Evolutionary conservation across 169 alveolate genomes (phyloP).

Genomic region (Neospora caninum): DNA sequence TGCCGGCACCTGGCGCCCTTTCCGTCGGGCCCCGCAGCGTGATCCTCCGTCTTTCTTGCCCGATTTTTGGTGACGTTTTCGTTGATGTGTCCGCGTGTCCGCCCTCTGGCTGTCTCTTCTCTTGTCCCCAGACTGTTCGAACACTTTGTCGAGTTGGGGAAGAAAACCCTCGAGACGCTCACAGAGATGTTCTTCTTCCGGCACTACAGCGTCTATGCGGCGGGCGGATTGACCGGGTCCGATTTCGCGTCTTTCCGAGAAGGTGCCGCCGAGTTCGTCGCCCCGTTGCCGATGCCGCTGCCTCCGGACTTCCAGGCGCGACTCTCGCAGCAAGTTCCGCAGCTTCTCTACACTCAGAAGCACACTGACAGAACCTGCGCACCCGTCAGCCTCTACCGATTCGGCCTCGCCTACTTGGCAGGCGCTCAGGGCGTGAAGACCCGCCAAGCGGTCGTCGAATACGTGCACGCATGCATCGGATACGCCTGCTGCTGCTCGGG

Average conservation of each 20-base stretch:
- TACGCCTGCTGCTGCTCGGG: slow-evolving; percentile 37
- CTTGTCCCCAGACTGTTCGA: not conserved
- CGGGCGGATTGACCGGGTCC: not conserved
- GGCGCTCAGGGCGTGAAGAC: slow-evolving; percentile 32
- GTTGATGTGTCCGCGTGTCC: too few species aligned
- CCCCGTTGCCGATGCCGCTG: slow-evolving; percentile 1
- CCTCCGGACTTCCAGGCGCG: not conserved
- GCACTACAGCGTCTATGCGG: slow-evolving; percentile 5
- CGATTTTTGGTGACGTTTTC: not conserved
- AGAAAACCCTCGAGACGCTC: slow-evolving; percentile 10
- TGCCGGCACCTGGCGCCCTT: too few species aligned
- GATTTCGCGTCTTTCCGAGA: not conserved
- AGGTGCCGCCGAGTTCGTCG: not conserved
- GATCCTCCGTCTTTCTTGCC: too few species aligned
- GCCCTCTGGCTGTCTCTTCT: not conserved
- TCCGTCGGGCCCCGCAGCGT: too few species aligned
- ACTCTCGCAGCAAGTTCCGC: not conserved
- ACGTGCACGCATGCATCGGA: slow-evolving; percentile 28
- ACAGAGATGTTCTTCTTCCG: slow-evolving; percentile 30
- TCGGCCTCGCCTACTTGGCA: slow-evolving; percentile 6
- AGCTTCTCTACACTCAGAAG: not conserved
- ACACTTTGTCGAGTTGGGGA: slow-evolving; percentile 1
- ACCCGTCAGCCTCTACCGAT: not conserved
- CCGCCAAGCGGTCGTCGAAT: not conserved
- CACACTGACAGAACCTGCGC: not conserved